A percentile compares a stretch with the other conserved stretches of the same genome.
phyloP scores from a whole-genome alignment of 202 grass and related monocot species.

The Carex arenaria region DNA sequence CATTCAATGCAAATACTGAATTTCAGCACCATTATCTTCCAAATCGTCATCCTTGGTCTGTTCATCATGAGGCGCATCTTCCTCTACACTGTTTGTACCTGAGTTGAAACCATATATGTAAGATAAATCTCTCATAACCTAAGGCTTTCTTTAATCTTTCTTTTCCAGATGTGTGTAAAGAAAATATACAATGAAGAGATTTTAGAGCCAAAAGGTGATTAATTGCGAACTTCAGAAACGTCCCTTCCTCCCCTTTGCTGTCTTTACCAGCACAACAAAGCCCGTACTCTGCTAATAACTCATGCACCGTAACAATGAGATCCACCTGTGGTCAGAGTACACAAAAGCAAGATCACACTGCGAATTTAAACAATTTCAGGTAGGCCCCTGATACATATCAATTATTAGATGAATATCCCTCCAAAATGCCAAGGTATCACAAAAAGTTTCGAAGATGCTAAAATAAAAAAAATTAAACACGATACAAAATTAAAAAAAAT shows the following conservation, averaged over 20 bases:
- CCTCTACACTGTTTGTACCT: conserved; percentile 66
- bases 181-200: conserved; percentile 59
- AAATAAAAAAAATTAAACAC: not conserved
- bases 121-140: not conserved
- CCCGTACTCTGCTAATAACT: conserved; percentile 90
- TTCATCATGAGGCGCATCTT: conserved; percentile 35
- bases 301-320: conserved; percentile 76
- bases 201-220: conserved; percentile 94
- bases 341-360: conserved; percentile 10
- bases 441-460: not conserved
- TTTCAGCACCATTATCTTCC: conserved; percentile 12
- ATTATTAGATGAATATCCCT: not conserved
- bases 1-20: conserved; percentile 19
- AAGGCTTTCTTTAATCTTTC: not conserved
- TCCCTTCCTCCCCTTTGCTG: conserved; percentile 70
- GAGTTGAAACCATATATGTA: conserved; percentile 29
- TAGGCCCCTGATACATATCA: not conserved
- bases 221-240: conserved; percentile 88
- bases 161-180: not conserved
- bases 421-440: not conserved
- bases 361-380: not conserved
- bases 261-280: conserved; percentile 83
- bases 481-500: conserved; percentile 3
- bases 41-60: not conserved
- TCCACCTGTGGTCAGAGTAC: conserved; percentile 59